Percentiles rank a stretch among this genome's conserved stretches.
phyloP scores from a whole-genome alignment of 805 yeast species.

The Wickerhamiella galacta region DNA sequence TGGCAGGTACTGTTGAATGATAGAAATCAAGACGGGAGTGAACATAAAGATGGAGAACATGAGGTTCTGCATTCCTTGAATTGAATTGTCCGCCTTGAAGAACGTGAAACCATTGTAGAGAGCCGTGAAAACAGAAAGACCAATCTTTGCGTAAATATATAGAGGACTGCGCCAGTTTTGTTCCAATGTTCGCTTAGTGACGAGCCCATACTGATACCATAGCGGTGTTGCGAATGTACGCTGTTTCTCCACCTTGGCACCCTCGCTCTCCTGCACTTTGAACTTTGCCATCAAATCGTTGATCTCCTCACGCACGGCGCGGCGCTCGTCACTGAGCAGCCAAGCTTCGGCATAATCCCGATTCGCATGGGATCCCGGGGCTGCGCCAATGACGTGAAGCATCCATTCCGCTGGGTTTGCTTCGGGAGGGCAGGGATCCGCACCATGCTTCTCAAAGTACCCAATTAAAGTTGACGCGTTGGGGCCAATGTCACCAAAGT shows the following conservation, averaged over 20 bases:
- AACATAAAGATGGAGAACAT: slow-evolving; percentile 40
- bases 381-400: slow-evolving; percentile 55
- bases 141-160: slow-evolving; percentile 41
- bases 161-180: slow-evolving; percentile 41
- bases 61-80: slow-evolving; percentile 37
- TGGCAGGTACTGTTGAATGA: slow-evolving; percentile 34
- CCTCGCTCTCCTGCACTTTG: slow-evolving; percentile 2
- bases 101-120: slow-evolving; percentile 54
- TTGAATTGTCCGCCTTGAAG: slow-evolving; percentile 33
- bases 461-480: slow-evolving; percentile 36
- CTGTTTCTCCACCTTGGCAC: slow-evolving; percentile 5
- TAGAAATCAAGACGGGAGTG: slow-evolving; percentile 41
- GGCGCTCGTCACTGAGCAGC: slow-evolving; percentile 28
- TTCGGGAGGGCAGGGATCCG: slow-evolving; percentile 35
- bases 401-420: slow-evolving; percentile 62
- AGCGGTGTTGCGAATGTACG: slow-evolving; percentile 32
- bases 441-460: slow-evolving; percentile 54
- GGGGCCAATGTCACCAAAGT: slow-evolving; percentile 60
- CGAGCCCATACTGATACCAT: slow-evolving; percentile 25
- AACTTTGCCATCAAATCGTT: slow-evolving; percentile 13
- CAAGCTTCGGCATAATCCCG: slow-evolving; percentile 48
- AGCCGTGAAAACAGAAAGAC: slow-evolving; percentile 32
- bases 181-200: slow-evolving; percentile 26
- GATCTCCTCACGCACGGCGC: slow-evolving; percentile 17
- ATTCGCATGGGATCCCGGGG: slow-evolving; percentile 41